Evolutionary conservation across 169 alveolate species (phyloP).

Genomic region (Miamiensis avidus): DNA sequence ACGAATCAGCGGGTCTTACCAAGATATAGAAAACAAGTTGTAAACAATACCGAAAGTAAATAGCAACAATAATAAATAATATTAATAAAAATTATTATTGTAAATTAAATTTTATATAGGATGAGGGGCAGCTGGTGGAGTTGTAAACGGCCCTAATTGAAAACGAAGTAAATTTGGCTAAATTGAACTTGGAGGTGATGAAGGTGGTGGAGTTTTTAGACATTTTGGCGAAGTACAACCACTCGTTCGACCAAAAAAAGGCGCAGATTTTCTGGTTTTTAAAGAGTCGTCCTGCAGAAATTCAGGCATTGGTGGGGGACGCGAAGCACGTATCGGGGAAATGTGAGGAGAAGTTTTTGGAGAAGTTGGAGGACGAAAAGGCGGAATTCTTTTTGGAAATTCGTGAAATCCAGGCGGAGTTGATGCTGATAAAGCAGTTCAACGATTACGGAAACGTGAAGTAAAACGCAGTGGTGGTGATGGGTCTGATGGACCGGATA

Average conservation of each 20-base stretch:
- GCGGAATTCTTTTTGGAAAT: conserved; percentile 48
- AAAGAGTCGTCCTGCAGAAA: conserved; percentile 62
- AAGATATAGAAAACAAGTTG: not conserved
- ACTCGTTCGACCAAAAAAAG: conserved; percentile 48
- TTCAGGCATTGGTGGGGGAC: conserved; percentile 47
- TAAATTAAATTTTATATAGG: not conserved
- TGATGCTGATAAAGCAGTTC: conserved; percentile 58
- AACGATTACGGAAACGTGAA: conserved; percentile 42
- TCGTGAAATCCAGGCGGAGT: conserved; percentile 26
- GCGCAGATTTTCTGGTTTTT: conserved; percentile 46
- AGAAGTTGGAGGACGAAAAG: conserved; percentile 61
- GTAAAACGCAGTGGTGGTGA: conserved; percentile 40
- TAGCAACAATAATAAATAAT: not conserved
- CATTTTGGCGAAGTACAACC: conserved; percentile 57
- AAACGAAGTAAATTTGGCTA: conserved; percentile 62
- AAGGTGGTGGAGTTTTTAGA: conserved; percentile 50
- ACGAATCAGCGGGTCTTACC: conserved; percentile 3
- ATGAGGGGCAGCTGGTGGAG: conserved; percentile 60
- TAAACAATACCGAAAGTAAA: not conserved
- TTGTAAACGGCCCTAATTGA: conserved; percentile 55
- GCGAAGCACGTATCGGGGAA: conserved; percentile 40
- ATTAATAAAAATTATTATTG: conserved; percentile 1
- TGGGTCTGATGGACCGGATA: conserved; percentile 46
- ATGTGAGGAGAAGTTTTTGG: conserved; percentile 55
- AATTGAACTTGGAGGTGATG: conserved; percentile 41